Percentiles rank a stretch among this genome's conserved stretches.
Evolutionary conservation across 805 yeast species (phyloP).

Genomic region (Metschnikowia continentalis): DNA sequence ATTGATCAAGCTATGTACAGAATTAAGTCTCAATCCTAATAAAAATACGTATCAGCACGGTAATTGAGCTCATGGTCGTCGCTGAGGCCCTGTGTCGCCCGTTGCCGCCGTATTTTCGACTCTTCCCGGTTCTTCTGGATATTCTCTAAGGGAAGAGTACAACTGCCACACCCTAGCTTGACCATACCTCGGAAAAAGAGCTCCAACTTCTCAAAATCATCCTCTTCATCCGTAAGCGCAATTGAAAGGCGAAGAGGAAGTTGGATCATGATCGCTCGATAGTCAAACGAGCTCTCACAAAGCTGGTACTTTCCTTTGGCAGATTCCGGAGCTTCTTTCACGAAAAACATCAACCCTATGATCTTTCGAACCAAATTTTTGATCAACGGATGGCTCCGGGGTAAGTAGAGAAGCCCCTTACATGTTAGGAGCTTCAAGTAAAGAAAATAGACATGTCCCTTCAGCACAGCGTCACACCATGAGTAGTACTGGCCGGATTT

Average conservation of each 20-base stretch:
- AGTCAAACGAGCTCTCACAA: slow-evolving; percentile 20
- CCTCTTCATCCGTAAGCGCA: slow-evolving; percentile 18
- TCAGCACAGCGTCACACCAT: slow-evolving; percentile 24
- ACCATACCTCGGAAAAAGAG: slow-evolving; percentile 23
- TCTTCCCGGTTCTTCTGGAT: slow-evolving; percentile 3
- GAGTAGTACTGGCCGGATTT: slow-evolving; percentile 17
- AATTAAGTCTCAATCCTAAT: background rate
- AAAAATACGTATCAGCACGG: slow-evolving; percentile 10
- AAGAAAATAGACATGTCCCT: slow-evolving; percentile 19
- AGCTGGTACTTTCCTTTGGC: slow-evolving; percentile 17
- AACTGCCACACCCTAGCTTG: slow-evolving; percentile 23
- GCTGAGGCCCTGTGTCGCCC: background rate
- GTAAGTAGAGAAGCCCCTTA: slow-evolving; percentile 20
- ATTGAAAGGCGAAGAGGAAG: slow-evolving; percentile 19
- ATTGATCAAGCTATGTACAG: background rate
- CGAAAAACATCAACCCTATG: slow-evolving; percentile 18
- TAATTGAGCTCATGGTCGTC: slow-evolving; percentile 10
- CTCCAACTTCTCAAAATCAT: slow-evolving; percentile 22
- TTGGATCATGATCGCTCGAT: slow-evolving; percentile 23
- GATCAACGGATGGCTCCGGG: slow-evolving; percentile 22
- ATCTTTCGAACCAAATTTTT: slow-evolving; percentile 14
- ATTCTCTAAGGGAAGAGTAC: slow-evolving; percentile 9
- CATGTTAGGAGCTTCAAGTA: slow-evolving; percentile 23
- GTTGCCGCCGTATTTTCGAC: slow-evolving; percentile 4
- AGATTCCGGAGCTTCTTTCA: slow-evolving; percentile 16